Conservation (phyloP, 306 rosid species). For the Quercus engelmannii region DNA sequence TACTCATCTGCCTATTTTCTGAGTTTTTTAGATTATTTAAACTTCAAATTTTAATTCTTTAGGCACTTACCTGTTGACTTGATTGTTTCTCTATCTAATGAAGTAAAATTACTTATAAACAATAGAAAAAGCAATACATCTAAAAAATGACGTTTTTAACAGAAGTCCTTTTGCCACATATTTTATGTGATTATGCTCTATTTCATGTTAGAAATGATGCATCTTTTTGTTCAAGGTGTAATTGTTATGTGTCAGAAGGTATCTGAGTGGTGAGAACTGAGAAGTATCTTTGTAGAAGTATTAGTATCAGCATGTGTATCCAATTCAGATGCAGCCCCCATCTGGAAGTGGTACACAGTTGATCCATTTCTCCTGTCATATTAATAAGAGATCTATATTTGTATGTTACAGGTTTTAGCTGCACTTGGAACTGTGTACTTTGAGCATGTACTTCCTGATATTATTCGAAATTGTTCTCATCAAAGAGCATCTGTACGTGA, state of each 20-base stretch:
- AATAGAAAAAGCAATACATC: too few species aligned
- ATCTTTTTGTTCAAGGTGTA: neutral
- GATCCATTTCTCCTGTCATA: neutral
- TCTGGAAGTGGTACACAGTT: neutral
- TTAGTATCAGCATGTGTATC: neutral
- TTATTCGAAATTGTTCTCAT: conserved; percentile 89
- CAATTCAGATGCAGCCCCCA: neutral
- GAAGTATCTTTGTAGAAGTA: neutral
- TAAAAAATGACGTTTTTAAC: too few species aligned
- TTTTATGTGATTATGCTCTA: neutral
- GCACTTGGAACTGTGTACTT: conserved; percentile 87
- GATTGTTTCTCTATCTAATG: too few species aligned
- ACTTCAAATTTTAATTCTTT: too few species aligned
- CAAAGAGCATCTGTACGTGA: conserved; percentile 92
- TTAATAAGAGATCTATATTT: neutral
- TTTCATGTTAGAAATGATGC: neutral
- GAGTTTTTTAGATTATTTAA: too few species aligned
- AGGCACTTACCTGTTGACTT: too few species aligned
- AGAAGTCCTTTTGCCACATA: neutral
- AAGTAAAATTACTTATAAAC: too few species aligned
- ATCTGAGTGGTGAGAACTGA: neutral
- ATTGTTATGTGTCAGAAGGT: neutral
- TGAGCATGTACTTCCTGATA: conserved; percentile 90
- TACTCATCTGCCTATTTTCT: too few species aligned
- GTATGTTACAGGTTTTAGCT: conserved; percentile 62